A percentile compares a stretch with the other conserved stretches of the same genome.
Evolutionary conservation across 768 basidiomycete species (phyloP).

Genomic region (Tulasnella sp.): DNA sequence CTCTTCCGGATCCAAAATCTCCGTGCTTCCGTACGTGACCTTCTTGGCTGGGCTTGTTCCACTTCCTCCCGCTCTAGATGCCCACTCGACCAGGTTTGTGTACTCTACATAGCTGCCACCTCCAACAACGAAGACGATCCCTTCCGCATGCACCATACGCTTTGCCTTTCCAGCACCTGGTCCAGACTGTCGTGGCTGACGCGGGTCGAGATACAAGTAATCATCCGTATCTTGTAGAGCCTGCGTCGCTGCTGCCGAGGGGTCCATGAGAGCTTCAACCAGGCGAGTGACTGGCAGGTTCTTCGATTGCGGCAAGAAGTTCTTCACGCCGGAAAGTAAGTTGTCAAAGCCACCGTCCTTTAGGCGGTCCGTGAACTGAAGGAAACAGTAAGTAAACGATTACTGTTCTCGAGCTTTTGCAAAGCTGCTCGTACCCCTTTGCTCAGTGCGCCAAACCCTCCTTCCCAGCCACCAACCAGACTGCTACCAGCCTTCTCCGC

Average conservation of each 20-base stretch:
- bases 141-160: conserved; percentile 82
- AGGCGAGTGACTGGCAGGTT: conserved; percentile 89
- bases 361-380: conserved; percentile 87
- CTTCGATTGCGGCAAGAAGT: conserved; percentile 94
- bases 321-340: conserved; percentile 95
- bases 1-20: conserved; percentile 86
- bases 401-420: not conserved
- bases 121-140: conserved; percentile 92
- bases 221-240: conserved; percentile 97
- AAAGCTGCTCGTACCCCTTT: conserved; percentile 65
- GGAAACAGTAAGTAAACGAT: not conserved
- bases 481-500: conserved; percentile 52
- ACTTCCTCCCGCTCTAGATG: conserved; percentile 41
- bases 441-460: conserved; percentile 86
- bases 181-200: conserved; percentile 63
- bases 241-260: conserved; percentile 88
- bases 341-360: conserved; percentile 98
- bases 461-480: conserved; percentile 30
- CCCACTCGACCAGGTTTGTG: conserved; percentile 95
- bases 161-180: conserved; percentile 48
- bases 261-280: conserved; percentile 97
- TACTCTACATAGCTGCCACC: conserved; percentile 98
- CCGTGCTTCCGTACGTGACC: conserved; percentile 94
- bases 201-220: conserved; percentile 91
- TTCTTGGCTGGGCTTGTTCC: conserved; percentile 59